Percentiles rank a stretch among this genome's conserved stretches.
Conservation (phyloP, 306 rosid species). For the Geum urbanum region DNA sequence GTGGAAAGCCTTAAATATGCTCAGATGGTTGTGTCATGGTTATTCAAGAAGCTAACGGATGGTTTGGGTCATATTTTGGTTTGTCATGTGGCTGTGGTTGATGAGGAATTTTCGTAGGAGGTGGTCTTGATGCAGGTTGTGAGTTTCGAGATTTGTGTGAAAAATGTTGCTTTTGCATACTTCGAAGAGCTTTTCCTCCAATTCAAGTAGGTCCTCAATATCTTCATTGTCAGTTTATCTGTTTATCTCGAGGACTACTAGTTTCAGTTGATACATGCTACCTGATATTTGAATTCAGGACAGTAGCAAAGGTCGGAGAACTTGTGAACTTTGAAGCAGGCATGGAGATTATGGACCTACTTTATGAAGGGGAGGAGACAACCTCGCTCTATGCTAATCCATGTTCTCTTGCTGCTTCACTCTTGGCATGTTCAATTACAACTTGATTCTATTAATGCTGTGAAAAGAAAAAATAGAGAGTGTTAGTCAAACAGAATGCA, state of each 20-base stretch:
- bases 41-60: neutral
- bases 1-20: no score
- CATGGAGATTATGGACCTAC: slow-evolving; percentile 82
- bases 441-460: neutral
- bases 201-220: slow-evolving; percentile 46
- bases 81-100: no score
- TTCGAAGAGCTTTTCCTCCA: slow-evolving; percentile 69
- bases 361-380: slow-evolving; percentile 73
- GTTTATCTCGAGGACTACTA: neutral
- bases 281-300: slow-evolving; percentile 45
- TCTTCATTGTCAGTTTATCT: neutral
- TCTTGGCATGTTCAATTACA: slow-evolving; percentile 46
- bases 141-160: slow-evolving; percentile 73
- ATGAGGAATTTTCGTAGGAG: slow-evolving; percentile 64
- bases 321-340: slow-evolving; percentile 68
- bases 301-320: slow-evolving; percentile 73
- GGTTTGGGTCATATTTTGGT: slow-evolving; percentile 3
- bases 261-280: slow-evolving; percentile 13
- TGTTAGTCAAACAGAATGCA: neutral
- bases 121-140: slow-evolving; percentile 80
- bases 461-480: neutral
- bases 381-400: slow-evolving; percentile 47
- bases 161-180: slow-evolving; percentile 52
- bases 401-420: slow-evolving; percentile 63
- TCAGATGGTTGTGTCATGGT: neutral